These are phyloP conservation scores for Scenedesmus sp. DNA, from an alignment of 163 green algal species.

Conservation along the genomic window DNA sequence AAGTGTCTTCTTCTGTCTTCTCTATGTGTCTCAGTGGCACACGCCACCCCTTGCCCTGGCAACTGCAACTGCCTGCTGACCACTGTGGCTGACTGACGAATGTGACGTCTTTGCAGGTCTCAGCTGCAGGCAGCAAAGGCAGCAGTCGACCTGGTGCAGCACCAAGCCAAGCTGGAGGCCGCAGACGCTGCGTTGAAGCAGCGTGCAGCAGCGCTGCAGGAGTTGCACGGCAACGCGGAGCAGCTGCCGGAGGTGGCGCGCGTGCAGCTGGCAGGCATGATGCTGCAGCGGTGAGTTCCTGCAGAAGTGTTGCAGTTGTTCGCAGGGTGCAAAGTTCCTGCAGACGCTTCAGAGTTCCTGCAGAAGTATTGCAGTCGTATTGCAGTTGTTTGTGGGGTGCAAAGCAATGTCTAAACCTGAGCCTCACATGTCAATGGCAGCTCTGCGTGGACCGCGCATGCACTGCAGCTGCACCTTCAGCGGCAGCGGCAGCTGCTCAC, in stretches of 20 bases:
- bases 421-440: no score
- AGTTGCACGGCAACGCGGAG: conserved; percentile 63
- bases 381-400: no score
- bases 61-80: no score
- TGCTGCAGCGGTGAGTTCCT: conserved; percentile 42
- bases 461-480: no score
- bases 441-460: no score
- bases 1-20: background rate
- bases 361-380: no score
- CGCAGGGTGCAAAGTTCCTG: conserved; percentile 36
- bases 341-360: no score
- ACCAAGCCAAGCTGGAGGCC: conserved; percentile 61
- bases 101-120: no score
- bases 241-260: conserved; percentile 37
- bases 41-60: background rate
- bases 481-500: no score
- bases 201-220: conserved; percentile 70
- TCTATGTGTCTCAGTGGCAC: background rate
- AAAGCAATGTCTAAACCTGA: no score
- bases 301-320: background rate
- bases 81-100: no score
- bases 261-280: conserved; percentile 47
- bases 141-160: conserved; percentile 70
- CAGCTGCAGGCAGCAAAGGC: conserved; percentile 70
- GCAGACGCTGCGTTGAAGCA: conserved; percentile 57